Percentiles rank a stretch among this genome's conserved stretches.
Evolutionary conservation across 345 rosid species (phyloP).

Genomic region (Capsella bursapastoris): DNA sequence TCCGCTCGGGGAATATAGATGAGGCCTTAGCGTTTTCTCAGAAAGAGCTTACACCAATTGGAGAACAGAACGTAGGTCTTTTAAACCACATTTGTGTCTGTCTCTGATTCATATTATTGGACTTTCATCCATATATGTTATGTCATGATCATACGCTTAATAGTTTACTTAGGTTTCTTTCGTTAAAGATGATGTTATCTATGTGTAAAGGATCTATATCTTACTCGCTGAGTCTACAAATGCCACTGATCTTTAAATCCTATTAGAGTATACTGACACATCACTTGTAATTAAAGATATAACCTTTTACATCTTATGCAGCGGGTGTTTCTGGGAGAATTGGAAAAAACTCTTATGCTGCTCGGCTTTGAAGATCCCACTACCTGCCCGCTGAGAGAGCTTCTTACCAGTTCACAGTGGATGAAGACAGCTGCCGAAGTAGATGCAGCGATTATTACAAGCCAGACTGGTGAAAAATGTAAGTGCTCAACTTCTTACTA

Average conservation of each 20-base stretch:
- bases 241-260: not conserved
- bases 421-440: constrained; percentile 82
- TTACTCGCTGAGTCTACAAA: not conserved
- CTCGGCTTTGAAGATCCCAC: constrained; percentile 72
- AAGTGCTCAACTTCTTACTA: not conserved
- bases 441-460: constrained; percentile 80
- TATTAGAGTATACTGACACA: constrained; percentile 3
- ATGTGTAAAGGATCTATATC: not conserved
- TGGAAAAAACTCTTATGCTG: constrained; percentile 67
- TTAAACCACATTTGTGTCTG: not conserved
- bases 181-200: constrained; percentile 2
- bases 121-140: not conserved
- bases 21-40: constrained; percentile 87
- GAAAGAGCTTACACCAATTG: constrained; percentile 88
- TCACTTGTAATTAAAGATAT: not conserved
- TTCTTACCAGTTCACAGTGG: constrained; percentile 72
- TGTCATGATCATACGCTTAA: not conserved
- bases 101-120: constrained; percentile 4
- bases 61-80: constrained; percentile 69
- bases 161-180: constrained; percentile 3
- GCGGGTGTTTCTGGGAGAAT: constrained; percentile 77
- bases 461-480: constrained; percentile 94
- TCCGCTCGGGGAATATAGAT: constrained; percentile 68
- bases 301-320: constrained; percentile 29
- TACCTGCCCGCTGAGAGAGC: constrained; percentile 73